These are phyloP conservation scores for Trichoderma parareesei DNA, from an alignment of 495 filamentous ascomycete species.

Conservation along the genomic window DNA sequence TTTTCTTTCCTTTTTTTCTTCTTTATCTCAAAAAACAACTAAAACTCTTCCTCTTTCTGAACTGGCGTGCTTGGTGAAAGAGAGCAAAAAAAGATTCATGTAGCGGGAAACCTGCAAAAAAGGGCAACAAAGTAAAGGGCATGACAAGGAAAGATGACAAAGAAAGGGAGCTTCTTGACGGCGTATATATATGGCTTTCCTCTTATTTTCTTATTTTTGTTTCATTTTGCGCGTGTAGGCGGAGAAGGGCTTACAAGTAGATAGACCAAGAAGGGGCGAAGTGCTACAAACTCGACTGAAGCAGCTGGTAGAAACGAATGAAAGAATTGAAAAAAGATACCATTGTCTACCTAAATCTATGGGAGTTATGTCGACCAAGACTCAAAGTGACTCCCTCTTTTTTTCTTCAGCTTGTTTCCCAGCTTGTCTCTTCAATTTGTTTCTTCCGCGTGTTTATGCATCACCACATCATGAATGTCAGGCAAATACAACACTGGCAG, in stretches of 20 bases:
- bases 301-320: not conserved
- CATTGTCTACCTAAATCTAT: not conserved
- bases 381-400: no score
- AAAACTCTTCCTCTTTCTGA: no score
- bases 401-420: no score
- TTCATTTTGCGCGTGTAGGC: not conserved
- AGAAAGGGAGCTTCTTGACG: not conserved
- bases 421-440: no score
- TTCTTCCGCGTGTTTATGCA: no score
- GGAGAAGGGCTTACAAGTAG: not conserved
- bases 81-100: not conserved
- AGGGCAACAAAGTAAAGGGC: not conserved
- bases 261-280: not conserved
- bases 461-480: no score
- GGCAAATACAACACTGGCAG: not conserved
- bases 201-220: not conserved
- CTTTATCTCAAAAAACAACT: no score
- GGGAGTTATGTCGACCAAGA: not conserved
- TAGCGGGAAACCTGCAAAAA: no score
- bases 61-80: no score
- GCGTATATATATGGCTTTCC: not conserved
- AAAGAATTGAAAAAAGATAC: not conserved
- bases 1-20: not conserved
- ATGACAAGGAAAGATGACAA: not conserved
- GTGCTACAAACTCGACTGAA: not conserved